Base-by-base conservation (phyloP, 139 green algal genomes). In the Chlorella sp. region DNA sequence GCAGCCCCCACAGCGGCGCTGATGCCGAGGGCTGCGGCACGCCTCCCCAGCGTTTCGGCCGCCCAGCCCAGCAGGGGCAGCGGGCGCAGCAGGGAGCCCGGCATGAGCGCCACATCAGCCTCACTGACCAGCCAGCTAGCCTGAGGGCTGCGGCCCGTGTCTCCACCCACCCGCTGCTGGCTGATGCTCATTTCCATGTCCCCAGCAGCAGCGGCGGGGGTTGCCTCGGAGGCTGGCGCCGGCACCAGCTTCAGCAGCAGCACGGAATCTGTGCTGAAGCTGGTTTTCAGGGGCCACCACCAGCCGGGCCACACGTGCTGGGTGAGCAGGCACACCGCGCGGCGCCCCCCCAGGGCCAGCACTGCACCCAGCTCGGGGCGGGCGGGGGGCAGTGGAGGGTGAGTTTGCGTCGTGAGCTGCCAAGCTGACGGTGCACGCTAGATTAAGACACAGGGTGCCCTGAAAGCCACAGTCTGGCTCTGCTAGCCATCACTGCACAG, bases 41-140 rank as follows among this genome's bases (percentile, higher is more conserved):
- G 37, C 36, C 36, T 22, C 18, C 18, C 61, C 61, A 60, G 36
- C 34, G 24, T 14, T 14, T 40, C 61, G n/a, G 40, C n/a, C 34
- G 22, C 24, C 61, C 48, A 36, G 21, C 83, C 66, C 36, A 87
- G 34, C 83, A 87, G 83, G 60, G 83, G 83, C 83, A 87, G 36
- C 61, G 83, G 34, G 83, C 61, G 66, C 83, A 87, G 83, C 83
- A 87, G 83, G 57, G 32, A 26, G 83, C 61, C 60, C 7, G 61
- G 61, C 19, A 7, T 28, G 57, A 86, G 68, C 14, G 34, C 32
- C 21, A 57, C 81, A 19, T 48, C 30, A 21, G 75, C 57, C n/a
- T 5, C 22, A 3, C n/a, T 19, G 16, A 86, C 76, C 22, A 76
- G 81, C 57, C 53, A 37, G 21, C 81, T 34, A 57, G 32, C 32